These are phyloP conservation scores for Lenwebbia sp. DNA, from an alignment of 345 rosid genomes.

Conservation along the genomic window DNA sequence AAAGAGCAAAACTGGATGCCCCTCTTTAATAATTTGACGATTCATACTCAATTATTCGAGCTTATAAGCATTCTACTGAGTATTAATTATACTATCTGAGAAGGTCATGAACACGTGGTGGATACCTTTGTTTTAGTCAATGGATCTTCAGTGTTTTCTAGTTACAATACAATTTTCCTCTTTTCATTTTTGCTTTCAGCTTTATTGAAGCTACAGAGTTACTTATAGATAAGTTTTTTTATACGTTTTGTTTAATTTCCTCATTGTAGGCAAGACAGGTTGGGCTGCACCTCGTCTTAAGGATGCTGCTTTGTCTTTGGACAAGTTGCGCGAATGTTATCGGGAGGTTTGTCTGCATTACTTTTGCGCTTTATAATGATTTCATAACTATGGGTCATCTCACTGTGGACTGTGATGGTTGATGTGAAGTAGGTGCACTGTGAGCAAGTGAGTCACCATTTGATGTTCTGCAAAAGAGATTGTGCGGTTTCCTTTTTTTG, in stretches of 20 bases:
- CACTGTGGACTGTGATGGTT: neutral
- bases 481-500: neutral
- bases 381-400: neutral
- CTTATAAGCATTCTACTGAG: neutral
- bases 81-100: neutral
- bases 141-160: neutral
- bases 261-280: constrained; percentile 60
- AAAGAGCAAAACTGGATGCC: neutral
- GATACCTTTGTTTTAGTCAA: neutral
- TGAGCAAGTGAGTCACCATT: neutral
- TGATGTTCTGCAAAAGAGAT: neutral
- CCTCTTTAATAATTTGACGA: neutral
- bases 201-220: neutral
- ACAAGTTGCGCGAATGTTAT: constrained; percentile 83
- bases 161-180: neutral
- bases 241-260: neutral
- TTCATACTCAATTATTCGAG: neutral
- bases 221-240: neutral
- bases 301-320: constrained; percentile 85
- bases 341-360: constrained; percentile 47
- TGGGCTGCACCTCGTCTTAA: constrained; percentile 99
- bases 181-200: neutral
- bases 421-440: neutral
- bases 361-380: neutral
- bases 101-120: neutral